Conservation (phyloP, 2,329 filamentous ascomycete species). For the Dothistroma pini region DNA sequence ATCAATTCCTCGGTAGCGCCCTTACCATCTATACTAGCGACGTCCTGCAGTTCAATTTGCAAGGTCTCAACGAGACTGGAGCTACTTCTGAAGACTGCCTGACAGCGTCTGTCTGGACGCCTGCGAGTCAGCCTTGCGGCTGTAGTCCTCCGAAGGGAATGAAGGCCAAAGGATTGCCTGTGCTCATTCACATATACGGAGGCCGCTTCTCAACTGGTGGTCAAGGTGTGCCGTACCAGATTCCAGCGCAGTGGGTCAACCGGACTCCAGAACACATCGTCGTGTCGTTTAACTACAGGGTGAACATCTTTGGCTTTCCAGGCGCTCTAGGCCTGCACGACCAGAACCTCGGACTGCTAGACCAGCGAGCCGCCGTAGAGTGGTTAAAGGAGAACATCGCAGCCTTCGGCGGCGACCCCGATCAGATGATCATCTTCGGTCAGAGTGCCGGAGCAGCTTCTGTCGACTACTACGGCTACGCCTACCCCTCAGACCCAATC, state of each 20-base stretch:
- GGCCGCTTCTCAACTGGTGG: constrained; percentile 46
- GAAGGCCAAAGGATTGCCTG: constrained; percentile 35
- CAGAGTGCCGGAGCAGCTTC: constrained; percentile 29
- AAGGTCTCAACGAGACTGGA: constrained; percentile 30
- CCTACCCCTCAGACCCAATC: constrained; percentile 38
- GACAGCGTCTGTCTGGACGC: constrained; percentile 47
- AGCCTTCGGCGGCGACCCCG: constrained; percentile 47
- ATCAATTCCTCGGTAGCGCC: constrained; percentile 25
- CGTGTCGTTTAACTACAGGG: constrained; percentile 43
- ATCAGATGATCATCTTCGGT: constrained; percentile 28
- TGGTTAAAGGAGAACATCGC: constrained; percentile 52
- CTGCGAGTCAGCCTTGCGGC: constrained; percentile 19
- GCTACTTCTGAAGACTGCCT: constrained; percentile 45
- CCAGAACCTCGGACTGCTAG: constrained; percentile 50
- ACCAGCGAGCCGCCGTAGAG: constrained; percentile 53
- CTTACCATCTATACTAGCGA: constrained; percentile 25
- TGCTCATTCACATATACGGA: constrained; percentile 49
- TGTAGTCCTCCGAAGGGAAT: constrained; percentile 1
- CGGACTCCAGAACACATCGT: constrained; percentile 36
- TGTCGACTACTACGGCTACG: constrained; percentile 34
- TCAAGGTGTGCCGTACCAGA: constrained; percentile 45
- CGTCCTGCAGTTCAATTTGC: constrained; percentile 31
- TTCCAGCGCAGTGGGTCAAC: constrained; percentile 44
- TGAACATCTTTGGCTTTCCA: constrained; percentile 44
- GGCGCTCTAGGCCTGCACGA: constrained; percentile 31